Conservation (phyloP, 2,329 filamentous ascomycete species). For the Xylariaceae sp. region DNA sequence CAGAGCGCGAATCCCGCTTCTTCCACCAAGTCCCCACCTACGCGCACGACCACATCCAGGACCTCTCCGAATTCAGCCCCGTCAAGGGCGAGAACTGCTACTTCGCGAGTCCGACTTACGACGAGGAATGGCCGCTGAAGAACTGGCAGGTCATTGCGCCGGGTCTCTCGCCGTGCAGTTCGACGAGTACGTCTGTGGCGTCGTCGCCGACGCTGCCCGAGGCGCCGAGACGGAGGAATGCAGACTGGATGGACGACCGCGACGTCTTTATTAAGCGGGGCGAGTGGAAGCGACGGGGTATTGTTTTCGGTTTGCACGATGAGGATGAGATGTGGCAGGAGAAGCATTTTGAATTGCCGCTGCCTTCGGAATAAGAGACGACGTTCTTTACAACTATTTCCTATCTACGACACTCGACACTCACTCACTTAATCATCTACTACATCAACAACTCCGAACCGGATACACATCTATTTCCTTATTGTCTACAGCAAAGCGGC, state of each 20-base stretch:
- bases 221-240: slow-evolving; percentile 25
- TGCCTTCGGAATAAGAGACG: slow-evolving; percentile 23
- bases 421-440: too few relatives aligned
- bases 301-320: slow-evolving; percentile 31
- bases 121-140: slow-evolving; percentile 31
- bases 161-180: slow-evolving; percentile 21
- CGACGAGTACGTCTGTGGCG: slow-evolving; percentile 16
- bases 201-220: slow-evolving; percentile 19
- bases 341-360: slow-evolving; percentile 29
- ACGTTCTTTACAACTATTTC: not conserved
- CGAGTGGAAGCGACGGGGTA: slow-evolving; percentile 33
- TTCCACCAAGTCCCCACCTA: slow-evolving; percentile 22
- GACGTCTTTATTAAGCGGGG: slow-evolving; percentile 31
- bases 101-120: slow-evolving; percentile 7
- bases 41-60: slow-evolving; percentile 24
- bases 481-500: too few relatives aligned
- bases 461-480: too few relatives aligned
- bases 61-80: slow-evolving; percentile 26
- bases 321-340: slow-evolving; percentile 25
- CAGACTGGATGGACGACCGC: slow-evolving; percentile 27
- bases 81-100: slow-evolving; percentile 28
- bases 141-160: slow-evolving; percentile 33
- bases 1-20: slow-evolving; percentile 26
- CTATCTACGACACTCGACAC: not conserved
- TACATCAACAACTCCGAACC: too few relatives aligned